Conservation (phyloP, 164 flowering plant genomes). For the Tinospora cordifolia region DNA sequence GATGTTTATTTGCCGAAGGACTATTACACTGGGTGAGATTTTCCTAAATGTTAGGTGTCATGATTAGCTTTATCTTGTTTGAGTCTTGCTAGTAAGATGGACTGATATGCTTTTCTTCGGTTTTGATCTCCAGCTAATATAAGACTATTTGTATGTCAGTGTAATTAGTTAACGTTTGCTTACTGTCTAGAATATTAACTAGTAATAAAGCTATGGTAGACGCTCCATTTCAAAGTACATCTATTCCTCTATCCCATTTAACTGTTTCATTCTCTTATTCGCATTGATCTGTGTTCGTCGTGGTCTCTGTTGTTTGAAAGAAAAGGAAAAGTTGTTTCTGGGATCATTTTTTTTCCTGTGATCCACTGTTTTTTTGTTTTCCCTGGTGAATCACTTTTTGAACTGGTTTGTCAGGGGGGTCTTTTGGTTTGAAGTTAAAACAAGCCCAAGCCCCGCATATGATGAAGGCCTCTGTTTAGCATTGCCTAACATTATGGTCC, state of each 20-base stretch:
- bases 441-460: slow-evolving; percentile 75
- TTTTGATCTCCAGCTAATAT: too few relatives aligned
- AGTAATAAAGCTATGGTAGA: neutral
- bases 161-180: neutral
- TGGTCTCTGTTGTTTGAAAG: neutral
- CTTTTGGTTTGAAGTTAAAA: slow-evolving; percentile 74
- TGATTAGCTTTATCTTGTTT: neutral
- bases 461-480: slow-evolving; percentile 46
- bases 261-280: neutral
- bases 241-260: neutral
- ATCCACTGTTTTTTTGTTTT: slow-evolving; percentile 19
- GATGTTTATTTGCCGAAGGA: slow-evolving; percentile 80
- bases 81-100: neutral
- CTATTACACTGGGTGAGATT: slow-evolving; percentile 71
- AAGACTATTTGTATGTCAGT: neutral
- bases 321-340: neutral
- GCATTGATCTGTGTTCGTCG: neutral
- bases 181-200: neutral
- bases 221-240: neutral
- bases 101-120: neutral
- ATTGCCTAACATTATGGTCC: slow-evolving; percentile 46
- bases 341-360: slow-evolving; percentile 11
- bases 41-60: neutral
- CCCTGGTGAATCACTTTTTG: slow-evolving; percentile 42
- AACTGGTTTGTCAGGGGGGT: slow-evolving; percentile 87